Evolutionary conservation across 1,284 basidiomycete genomes (phyloP).

Genomic region (Leccinum cinnamomeum): DNA sequence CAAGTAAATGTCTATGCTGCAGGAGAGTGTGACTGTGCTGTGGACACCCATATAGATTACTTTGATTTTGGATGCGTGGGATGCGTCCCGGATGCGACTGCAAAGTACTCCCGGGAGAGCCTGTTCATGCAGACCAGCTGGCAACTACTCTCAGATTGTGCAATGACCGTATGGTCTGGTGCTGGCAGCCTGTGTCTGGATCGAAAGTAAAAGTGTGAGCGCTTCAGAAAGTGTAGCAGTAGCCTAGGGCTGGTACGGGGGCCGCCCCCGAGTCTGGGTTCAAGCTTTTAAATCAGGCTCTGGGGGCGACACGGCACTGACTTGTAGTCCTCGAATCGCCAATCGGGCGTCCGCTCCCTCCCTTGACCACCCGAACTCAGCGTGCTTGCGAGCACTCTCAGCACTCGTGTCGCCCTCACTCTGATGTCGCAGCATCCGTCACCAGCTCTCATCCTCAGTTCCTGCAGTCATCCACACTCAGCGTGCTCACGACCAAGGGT

Average conservation of each 20-base stretch:
- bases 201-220: background rate
- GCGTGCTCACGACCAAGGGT: background rate
- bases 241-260: background rate
- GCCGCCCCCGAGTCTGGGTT: background rate
- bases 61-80: background rate
- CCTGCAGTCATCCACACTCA: background rate
- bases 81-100: no score
- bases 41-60: background rate
- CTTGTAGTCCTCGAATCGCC: no score
- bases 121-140: background rate
- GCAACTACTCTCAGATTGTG: background rate
- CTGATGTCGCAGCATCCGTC: background rate
- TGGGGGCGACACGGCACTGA: no score
- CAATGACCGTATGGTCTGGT: background rate
- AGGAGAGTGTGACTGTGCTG: background rate
- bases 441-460: background rate
- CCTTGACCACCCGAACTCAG: background rate
- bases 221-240: background rate
- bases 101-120: background rate
- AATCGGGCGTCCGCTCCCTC: background rate
- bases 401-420: background rate
- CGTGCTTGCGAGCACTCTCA: background rate
- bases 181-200: background rate
- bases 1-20: background rate
- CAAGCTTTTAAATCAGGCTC: no score